Conservation (phyloP, 345 rosid genomes). For the Triadica sebifera region DNA sequence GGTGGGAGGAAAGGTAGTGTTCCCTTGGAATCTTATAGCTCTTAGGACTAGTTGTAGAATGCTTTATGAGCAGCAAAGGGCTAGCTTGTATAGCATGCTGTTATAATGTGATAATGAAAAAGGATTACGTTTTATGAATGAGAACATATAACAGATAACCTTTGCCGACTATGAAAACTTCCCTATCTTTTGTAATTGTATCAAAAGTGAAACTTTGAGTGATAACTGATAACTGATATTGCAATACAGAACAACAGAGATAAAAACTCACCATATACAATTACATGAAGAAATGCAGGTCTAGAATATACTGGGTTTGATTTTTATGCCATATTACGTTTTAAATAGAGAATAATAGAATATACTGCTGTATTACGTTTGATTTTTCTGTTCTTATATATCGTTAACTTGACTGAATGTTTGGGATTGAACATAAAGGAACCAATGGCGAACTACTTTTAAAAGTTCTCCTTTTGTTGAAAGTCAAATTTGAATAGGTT, state of each 20-base stretch:
- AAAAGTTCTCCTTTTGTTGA: not conserved
- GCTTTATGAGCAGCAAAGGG: not conserved
- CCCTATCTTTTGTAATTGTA: not conserved
- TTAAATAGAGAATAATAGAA: not conserved
- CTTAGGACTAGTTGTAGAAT: not conserved
- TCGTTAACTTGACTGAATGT: not conserved
- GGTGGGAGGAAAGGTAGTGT: constrained; percentile 75
- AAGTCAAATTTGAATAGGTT: not conserved
- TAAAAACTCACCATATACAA: not conserved
- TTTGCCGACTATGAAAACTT: not conserved
- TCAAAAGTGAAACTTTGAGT: not conserved
- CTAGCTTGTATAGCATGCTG: not conserved
- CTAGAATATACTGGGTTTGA: not conserved
- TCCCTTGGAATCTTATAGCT: not conserved
- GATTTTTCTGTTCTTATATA: not conserved
- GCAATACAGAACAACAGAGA: not conserved
- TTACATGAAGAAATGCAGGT: not conserved
- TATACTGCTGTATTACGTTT: not conserved
- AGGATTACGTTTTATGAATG: not conserved
- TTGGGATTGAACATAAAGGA: not conserved
- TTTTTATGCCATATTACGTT: not conserved
- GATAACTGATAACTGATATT: constrained; percentile 1
- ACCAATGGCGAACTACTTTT: not conserved
- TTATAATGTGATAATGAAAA: not conserved
- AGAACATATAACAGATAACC: not conserved